Evolutionary conservation across 2,329 filamentous ascomycete species (phyloP), one percentile per base, ranked within the genome.

Genomic region (Lomentospora prolificans): DNA sequence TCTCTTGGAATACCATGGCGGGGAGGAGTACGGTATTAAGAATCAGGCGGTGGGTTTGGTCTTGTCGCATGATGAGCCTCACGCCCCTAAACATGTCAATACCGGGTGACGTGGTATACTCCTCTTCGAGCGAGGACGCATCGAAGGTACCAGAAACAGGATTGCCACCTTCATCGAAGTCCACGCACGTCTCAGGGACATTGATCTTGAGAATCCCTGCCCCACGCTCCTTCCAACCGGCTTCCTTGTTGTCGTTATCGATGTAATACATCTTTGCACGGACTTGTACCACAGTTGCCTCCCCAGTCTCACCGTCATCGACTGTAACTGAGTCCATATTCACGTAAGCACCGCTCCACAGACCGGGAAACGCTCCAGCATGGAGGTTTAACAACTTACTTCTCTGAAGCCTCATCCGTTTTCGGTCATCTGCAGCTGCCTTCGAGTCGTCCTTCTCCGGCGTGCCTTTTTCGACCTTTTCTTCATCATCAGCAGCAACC

Each of bases 211-310:
- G 76, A 62, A 86, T 86, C 48, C 91, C 91, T 3, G 85, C 79
- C 10, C 91, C 91, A 54, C 91, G 84, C 71, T 97, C 92, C 69
- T 92, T 92, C 92, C 92, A 97, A 50, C 84, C 84, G 55, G 80
- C 78, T 33, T 77, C 76, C 60, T 82, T 82, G 60, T 87, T 83
- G 63, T 77, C 76, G 60, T 81, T 82, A 60, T 87, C 83, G 63
- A 94, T 87, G 57, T 86, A 80, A 72, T 89, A 97, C 57, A 97
- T 81, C 69, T 95, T 95, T 19, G 89, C 87, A 60, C 91, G 85
- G 58, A 87, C 83, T 48, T 83, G 80, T 65, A 92, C 81, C 51
- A 89, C 72, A 1, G 87, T 92, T 19, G 77, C 77, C 68, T 97
- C 92, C 51, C 84, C 84, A 64, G 90, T 84, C 70, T 97, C 92